These are phyloP conservation scores for Cadophora gregata DNA, from an alignment of 2,329 filamentous ascomycete genomes.

Conservation along the genomic window DNA sequence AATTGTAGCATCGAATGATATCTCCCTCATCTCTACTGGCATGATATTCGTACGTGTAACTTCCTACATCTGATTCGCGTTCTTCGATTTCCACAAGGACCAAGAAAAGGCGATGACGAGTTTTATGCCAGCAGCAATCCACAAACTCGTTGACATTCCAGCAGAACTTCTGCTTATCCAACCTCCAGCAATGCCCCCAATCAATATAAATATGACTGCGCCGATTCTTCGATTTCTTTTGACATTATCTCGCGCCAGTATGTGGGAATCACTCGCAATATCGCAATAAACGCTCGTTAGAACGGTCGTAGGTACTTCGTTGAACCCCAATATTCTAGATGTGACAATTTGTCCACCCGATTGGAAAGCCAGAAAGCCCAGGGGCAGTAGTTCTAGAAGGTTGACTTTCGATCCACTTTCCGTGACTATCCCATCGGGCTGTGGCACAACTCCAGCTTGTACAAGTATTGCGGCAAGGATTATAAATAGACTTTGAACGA, in stretches of 20 bases:
- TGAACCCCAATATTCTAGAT: constrained; percentile 71
- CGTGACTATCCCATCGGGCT: constrained; percentile 46
- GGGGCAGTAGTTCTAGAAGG: constrained; percentile 52
- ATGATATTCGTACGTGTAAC: not conserved
- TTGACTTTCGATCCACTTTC: constrained; percentile 41
- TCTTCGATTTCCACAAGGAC: constrained; percentile 60
- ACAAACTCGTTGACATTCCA: constrained; percentile 57
- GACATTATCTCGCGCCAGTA: constrained; percentile 54
- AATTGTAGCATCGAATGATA: too few relatives aligned
- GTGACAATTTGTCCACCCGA: constrained; percentile 80
- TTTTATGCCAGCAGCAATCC: constrained; percentile 56
- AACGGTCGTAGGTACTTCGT: constrained; percentile 77
- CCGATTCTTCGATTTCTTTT: constrained; percentile 59
- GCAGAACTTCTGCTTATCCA: constrained; percentile 57
- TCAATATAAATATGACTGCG: constrained; percentile 57
- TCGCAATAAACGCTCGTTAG: constrained; percentile 85
- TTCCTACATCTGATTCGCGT: not conserved
- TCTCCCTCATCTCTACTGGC: not conserved
- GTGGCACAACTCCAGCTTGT: constrained; percentile 53
- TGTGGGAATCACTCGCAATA: constrained; percentile 68
- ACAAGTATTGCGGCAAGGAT: constrained; percentile 59
- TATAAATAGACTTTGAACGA: constrained; percentile 58
- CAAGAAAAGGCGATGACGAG: constrained; percentile 60
- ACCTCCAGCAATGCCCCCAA: constrained; percentile 61
- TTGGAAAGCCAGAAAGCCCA: constrained; percentile 67